phyloP scores from a whole-genome alignment of 768 basidiomycete species.

The Lactarius tabidus region DNA sequence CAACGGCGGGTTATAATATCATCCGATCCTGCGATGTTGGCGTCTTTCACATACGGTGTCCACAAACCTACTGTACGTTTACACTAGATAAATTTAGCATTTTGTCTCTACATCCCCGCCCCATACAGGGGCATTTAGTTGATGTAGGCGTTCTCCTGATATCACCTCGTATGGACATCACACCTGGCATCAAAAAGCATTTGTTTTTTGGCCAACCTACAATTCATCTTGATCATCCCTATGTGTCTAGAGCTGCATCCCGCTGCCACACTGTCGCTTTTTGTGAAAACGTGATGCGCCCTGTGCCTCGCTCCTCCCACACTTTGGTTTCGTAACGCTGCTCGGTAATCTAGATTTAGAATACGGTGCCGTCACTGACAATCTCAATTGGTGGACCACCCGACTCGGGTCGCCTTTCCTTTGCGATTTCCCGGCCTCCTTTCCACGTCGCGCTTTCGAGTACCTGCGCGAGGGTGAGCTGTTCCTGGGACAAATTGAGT shows the following conservation, averaged over 20 bases:
- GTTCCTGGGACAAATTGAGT: conserved; percentile 45
- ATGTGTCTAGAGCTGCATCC: conserved; percentile 4
- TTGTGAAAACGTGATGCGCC: background rate
- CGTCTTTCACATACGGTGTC: background rate
- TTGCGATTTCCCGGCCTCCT: conserved; percentile 90
- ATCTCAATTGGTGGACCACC: conserved; percentile 87
- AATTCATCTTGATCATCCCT: conserved; percentile 8
- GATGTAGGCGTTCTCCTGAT: background rate
- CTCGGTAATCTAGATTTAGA: conserved; percentile 36
- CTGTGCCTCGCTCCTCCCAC: conserved; percentile 18
- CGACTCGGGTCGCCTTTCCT: conserved; percentile 61
- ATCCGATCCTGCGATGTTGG: background rate
- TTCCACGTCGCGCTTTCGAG: conserved; percentile 97
- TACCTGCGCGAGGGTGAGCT: conserved; percentile 79
- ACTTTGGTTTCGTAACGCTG: background rate
- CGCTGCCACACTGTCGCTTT: background rate
- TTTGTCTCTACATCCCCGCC: background rate
- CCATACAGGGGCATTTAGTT: conserved; percentile 2
- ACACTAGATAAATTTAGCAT: background rate
- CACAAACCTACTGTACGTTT: background rate
- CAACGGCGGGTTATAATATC: background rate
- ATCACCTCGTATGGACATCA: conserved; percentile 2
- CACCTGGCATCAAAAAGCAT: background rate
- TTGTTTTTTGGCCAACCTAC: background rate
- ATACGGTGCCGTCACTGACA: conserved; percentile 80